These are phyloP conservation scores for Citrullus mucosospermus DNA, from an alignment of 306 rosid genomes.

Conservation along the genomic window DNA sequence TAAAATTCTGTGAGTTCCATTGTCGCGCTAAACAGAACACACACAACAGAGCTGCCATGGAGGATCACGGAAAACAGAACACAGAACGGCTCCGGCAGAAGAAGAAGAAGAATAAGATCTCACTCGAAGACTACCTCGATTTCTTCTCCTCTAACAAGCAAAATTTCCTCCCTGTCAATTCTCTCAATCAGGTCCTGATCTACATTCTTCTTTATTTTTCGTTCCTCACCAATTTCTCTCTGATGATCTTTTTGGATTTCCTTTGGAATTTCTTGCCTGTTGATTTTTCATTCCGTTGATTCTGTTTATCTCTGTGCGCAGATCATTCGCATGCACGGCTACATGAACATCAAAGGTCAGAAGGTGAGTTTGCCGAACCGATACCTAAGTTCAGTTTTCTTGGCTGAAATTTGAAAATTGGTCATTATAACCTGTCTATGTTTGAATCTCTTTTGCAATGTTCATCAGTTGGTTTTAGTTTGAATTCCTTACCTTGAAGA, in stretches of 20 bases:
- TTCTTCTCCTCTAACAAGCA: slow-evolving; percentile 28
- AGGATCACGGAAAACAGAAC: background rate
- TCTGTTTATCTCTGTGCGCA: slow-evolving; percentile 7
- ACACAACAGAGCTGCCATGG: slow-evolving; percentile 9
- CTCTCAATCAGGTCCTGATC: slow-evolving; percentile 47
- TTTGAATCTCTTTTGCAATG: background rate
- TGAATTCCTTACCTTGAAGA: background rate
- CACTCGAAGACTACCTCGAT: slow-evolving; percentile 39
- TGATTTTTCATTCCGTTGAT: background rate
- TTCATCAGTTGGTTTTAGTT: background rate
- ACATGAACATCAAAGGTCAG: slow-evolving; percentile 35
- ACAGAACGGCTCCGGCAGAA: slow-evolving; percentile 10
- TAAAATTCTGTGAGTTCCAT: background rate
- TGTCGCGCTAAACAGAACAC: background rate
- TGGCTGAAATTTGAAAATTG: background rate
- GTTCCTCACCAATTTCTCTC: background rate
- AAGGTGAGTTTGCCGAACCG: slow-evolving; percentile 34
- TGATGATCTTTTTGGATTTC: background rate
- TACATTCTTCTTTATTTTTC: background rate
- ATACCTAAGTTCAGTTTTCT: background rate
- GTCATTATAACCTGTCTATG: background rate
- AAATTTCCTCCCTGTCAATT: slow-evolving; percentile 19
- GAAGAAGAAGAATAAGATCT: slow-evolving; percentile 7
- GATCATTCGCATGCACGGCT: slow-evolving; percentile 63
- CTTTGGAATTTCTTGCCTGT: background rate